Base-by-base conservation (phyloP, 23 red algal genomes). In the Agarophyton chilense region DNA sequence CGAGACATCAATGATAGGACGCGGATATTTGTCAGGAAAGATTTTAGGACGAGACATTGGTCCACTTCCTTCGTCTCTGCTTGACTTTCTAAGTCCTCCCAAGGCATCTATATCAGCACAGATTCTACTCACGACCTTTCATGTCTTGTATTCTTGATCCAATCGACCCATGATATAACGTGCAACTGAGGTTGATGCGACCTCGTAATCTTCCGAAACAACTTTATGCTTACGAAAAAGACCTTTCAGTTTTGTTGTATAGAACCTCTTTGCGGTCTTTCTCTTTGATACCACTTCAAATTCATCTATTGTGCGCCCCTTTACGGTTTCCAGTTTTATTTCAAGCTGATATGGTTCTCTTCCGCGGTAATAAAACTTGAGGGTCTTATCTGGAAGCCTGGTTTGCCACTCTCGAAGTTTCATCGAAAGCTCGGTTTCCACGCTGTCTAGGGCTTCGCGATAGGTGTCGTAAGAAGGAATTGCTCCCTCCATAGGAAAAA, bases 311-410 rank as follows among this genome's bases (percentile, higher is more conserved):
- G 92, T 85, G 29, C 76, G 45, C 18, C 33, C 35, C 46, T 78
- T 64, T 0, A 98, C 14, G 10, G 72, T 56, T 0, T 25, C 21
- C 17, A 65, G 43, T n/a, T 86, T 92, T 29, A 96, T 60, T 42
- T 99, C 97, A 66, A 99, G 78, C 89, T 99, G 97, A 80, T 94
- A 95, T 17, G 90, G 64, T 77, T 99, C 97, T 47, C 92, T 94
- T 24, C 87, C 83, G 35, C 97, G 92, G 77, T 95, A 90, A 83
- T 94, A 99, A 53, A 50, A 98, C 77, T 91, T 93, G 25, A 98
- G 47, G 3, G 85, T 35, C 12, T 67, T 70, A 8, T 93, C 90
- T 12, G 79, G 45, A 9, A 91, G 85, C 21, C 53, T 72, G 6
- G 72, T 39, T 66, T 81, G 60, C 91, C 81, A 88, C 18, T 92